A percentile compares a stretch with the other conserved stretches of the same genome.
phyloP scores from a whole-genome alignment of 2,329 filamentous ascomycete species.

The Chaetomium sp. region DNA sequence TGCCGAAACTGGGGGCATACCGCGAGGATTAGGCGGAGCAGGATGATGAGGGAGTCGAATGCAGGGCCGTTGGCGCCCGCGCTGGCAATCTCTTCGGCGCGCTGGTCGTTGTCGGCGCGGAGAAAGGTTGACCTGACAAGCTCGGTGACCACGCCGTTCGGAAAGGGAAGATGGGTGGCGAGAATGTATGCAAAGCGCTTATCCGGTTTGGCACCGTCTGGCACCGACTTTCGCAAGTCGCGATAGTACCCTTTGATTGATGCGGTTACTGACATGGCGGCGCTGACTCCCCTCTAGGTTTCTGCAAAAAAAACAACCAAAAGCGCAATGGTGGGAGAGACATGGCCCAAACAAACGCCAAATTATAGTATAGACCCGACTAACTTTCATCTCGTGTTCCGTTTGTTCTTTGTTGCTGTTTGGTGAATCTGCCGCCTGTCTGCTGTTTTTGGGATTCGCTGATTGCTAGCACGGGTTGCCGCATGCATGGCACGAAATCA shows the following conservation, averaged over 20 bases:
- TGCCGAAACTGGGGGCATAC: background rate
- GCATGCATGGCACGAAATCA: background rate
- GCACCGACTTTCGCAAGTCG: background rate
- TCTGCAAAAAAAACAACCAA: background rate
- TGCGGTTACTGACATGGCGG: background rate
- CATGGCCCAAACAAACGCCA: background rate
- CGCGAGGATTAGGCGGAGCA: background rate
- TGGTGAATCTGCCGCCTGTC: background rate
- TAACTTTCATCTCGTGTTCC: background rate
- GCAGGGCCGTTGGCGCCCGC: background rate
- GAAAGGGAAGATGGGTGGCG: constrained; percentile 1
- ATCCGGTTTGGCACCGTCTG: background rate
- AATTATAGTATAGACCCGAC: too few relatives aligned
- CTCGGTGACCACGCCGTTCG: background rate
- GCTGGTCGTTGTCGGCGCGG: background rate
- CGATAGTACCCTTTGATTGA: background rate
- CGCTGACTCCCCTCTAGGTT: background rate
- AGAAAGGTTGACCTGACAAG: background rate
- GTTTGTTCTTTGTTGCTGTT: background rate
- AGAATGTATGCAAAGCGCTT: background rate
- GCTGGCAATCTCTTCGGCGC: background rate
- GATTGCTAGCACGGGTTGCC: background rate
- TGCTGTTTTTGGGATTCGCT: too few relatives aligned
- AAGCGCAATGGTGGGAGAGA: background rate
- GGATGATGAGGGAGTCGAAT: constrained; percentile 8